Conservation (phyloP, 352 stramenopile species). For the Aphanomyces stellatus region DNA sequence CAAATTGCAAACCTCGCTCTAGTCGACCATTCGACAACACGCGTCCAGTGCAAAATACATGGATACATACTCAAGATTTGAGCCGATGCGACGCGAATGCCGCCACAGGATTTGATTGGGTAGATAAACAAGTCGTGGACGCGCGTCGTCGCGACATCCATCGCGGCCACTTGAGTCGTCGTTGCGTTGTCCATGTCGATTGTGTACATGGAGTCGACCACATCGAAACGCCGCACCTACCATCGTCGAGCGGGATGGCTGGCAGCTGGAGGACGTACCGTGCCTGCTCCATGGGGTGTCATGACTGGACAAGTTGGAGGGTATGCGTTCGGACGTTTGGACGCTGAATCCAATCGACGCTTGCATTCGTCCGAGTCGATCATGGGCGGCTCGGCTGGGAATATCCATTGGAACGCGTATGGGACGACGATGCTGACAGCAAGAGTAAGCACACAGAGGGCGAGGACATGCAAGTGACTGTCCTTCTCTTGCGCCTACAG, state of each 20-base stretch:
- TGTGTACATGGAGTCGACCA: no score
- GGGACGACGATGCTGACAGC: not conserved
- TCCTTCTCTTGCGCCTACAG: no score
- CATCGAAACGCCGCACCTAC: no score
- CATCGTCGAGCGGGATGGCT: no score
- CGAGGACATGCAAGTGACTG: no score
- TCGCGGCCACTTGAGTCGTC: slow-evolving; percentile 20
- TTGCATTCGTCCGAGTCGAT: not conserved
- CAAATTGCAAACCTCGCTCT: slow-evolving; percentile 50
- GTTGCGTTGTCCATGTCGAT: no score
- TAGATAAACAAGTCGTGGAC: slow-evolving; percentile 63
- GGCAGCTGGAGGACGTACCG: not conserved
- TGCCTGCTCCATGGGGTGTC: not conserved
- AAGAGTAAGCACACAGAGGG: not conserved
- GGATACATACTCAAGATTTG: slow-evolving; percentile 29
- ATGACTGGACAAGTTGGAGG: not conserved
- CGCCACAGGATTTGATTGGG: slow-evolving; percentile 72
- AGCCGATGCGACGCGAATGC: slow-evolving; percentile 35
- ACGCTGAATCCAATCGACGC: slow-evolving; percentile 2
- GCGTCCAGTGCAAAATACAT: slow-evolving; percentile 5
- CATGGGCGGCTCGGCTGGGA: not conserved
- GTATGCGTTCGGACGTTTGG: slow-evolving; percentile 6
- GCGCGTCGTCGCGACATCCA: slow-evolving; percentile 26
- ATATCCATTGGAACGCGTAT: not conserved
- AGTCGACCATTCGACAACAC: not conserved